A percentile compares a stretch with the other conserved stretches of the same genome.
Evolutionary conservation across 2,329 filamentous ascomycete species (phyloP).

Genomic region (Pseudogymnoascus sp.): DNA sequence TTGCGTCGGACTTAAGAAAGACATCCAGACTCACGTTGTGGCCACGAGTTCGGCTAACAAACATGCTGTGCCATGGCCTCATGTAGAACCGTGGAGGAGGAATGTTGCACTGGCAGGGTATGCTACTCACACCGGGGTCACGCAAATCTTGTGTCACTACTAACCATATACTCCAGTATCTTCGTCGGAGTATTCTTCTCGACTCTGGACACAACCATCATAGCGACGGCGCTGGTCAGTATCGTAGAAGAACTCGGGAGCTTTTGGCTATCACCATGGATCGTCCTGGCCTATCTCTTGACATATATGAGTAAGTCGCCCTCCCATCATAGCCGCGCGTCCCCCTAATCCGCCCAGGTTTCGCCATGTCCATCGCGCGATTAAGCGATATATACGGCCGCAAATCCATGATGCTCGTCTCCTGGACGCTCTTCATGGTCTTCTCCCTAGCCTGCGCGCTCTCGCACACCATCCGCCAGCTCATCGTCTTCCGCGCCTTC

Average conservation of each 20-base stretch:
- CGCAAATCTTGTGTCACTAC: not conserved
- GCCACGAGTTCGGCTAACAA: not conserved
- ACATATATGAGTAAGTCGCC: conserved; percentile 12
- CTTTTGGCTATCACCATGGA: conserved; percentile 43
- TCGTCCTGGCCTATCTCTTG: conserved; percentile 46
- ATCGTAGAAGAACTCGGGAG: conserved; percentile 46
- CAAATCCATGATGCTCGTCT: not conserved
- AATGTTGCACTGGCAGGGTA: conserved; percentile 3
- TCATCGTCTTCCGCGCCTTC: conserved; percentile 24
- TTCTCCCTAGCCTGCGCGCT: conserved; percentile 12
- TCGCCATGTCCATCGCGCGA: conserved; percentile 10
- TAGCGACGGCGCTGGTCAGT: conserved; percentile 50
- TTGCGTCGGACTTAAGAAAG: not conserved
- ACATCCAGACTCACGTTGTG: not conserved
- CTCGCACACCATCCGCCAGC: not conserved
- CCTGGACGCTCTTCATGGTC: conserved; percentile 7
- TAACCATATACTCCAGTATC: conserved; percentile 31
- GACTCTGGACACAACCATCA: conserved; percentile 52
- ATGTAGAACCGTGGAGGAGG: not conserved
- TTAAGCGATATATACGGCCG: conserved; percentile 11
- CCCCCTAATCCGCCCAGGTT: not conserved
- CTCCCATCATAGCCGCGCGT: too few species aligned
- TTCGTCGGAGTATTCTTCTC: conserved; percentile 49
- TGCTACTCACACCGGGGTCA: not conserved
- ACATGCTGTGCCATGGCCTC: conserved; percentile 4